These are phyloP conservation scores for Suhomyces xylopsoci DNA, from an alignment of 805 yeast species.

Conservation along the genomic window DNA sequence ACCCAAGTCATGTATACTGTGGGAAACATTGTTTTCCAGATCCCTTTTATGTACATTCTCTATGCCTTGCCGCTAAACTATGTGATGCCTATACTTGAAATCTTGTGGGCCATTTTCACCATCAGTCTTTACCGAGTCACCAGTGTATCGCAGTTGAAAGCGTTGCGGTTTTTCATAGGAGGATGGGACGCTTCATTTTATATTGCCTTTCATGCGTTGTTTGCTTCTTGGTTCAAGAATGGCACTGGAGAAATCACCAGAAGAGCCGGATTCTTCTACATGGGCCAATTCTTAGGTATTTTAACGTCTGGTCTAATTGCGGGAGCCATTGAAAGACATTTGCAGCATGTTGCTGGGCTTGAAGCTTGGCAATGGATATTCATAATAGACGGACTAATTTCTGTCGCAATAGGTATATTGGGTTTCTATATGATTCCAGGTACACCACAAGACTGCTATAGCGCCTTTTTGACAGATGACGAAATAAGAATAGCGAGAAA, in stretches of 20 bases:
- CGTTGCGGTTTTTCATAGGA: slow-evolving; percentile 19
- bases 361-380: slow-evolving; percentile 24
- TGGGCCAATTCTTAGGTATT: slow-evolving; percentile 29
- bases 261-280: slow-evolving; percentile 25
- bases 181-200: slow-evolving; percentile 14
- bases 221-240: slow-evolving; percentile 53
- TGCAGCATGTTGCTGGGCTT: slow-evolving; percentile 1
- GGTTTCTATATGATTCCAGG: slow-evolving; percentile 23
- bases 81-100: slow-evolving; percentile 17
- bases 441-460: slow-evolving; percentile 38
- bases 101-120: slow-evolving; percentile 20
- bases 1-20: slow-evolving; percentile 20
- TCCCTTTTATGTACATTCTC: slow-evolving; percentile 22
- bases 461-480: slow-evolving; percentile 52
- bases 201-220: slow-evolving; percentile 10
- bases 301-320: slow-evolving; percentile 28
- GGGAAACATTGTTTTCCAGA: slow-evolving; percentile 21
- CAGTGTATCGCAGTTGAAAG: slow-evolving; percentile 17
- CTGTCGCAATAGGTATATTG: slow-evolving; percentile 18
- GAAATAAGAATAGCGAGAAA: slow-evolving; percentile 53
- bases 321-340: slow-evolving; percentile 12
- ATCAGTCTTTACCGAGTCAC: slow-evolving; percentile 15
- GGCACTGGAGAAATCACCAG: slow-evolving; percentile 44
- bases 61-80: slow-evolving; percentile 20
- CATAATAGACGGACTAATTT: slow-evolving; percentile 21